These are phyloP conservation scores for Xanthoceras sorbifolium DNA, from an alignment of 345 rosid species.

Conservation along the genomic window DNA sequence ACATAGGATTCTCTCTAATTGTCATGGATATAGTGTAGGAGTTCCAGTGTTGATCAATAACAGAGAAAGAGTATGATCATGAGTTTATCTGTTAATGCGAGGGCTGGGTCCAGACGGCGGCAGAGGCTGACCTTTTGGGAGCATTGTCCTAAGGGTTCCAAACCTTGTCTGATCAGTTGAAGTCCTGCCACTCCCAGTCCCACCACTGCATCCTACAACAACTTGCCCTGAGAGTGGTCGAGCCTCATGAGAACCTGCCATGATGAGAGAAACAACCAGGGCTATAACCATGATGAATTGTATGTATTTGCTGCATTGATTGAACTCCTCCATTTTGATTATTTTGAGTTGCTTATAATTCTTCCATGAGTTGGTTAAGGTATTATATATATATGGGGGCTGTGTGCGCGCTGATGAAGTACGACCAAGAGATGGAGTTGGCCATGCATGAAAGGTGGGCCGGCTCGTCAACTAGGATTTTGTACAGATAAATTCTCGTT, in stretches of 20 bases:
- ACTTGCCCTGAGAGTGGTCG: slow-evolving; percentile 18
- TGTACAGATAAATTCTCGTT: slow-evolving; percentile 9
- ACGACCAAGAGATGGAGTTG: not conserved
- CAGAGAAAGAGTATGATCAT: not conserved
- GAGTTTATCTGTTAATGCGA: slow-evolving; percentile 26
- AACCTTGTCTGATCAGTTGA: slow-evolving; percentile 10
- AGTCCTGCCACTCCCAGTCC: not conserved
- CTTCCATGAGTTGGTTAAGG: not conserved
- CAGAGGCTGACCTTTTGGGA: slow-evolving; percentile 41
- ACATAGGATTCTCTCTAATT: no score
- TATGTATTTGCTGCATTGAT: slow-evolving; percentile 6
- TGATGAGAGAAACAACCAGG: slow-evolving; percentile 12
- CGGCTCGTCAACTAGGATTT: slow-evolving; percentile 44
- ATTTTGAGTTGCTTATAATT: not conserved
- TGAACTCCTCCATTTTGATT: slow-evolving; percentile 17
- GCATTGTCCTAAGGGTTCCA: slow-evolving; percentile 29
- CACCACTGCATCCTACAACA: not conserved
- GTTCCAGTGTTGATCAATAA: not conserved
- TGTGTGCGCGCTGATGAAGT: not conserved
- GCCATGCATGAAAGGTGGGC: slow-evolving; percentile 31
- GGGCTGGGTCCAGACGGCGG: slow-evolving; percentile 60
- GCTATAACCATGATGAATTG: slow-evolving; percentile 16
- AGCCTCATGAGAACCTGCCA: slow-evolving; percentile 25
- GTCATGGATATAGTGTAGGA: no score
- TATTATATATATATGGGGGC: slow-evolving; percentile 9